These are phyloP conservation scores for Hypoxylon fuscum DNA, from an alignment of 495 filamentous ascomycete species.

Conservation along the genomic window DNA sequence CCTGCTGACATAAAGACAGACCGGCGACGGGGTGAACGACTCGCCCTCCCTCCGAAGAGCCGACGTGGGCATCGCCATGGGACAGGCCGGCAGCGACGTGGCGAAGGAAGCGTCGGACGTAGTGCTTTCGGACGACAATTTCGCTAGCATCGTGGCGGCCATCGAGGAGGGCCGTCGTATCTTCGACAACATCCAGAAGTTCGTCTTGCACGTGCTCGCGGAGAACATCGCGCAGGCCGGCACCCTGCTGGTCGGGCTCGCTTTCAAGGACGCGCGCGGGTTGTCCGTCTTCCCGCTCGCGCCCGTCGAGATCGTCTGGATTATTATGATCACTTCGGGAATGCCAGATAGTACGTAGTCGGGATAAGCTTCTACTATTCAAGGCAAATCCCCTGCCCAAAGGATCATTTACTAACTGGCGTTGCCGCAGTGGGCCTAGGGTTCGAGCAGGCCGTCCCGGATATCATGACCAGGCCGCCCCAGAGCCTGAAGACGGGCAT, in stretches of 20 bases:
- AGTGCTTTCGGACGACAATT: constrained; percentile 80
- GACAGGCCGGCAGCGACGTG: constrained; percentile 73
- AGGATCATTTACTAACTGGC: too few species aligned
- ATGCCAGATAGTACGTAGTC: constrained; percentile 78
- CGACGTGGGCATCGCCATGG: constrained; percentile 84
- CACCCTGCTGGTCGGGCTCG: constrained; percentile 74
- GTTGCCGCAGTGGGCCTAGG: constrained; percentile 82
- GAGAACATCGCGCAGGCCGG: constrained; percentile 77
- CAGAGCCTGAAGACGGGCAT: constrained; percentile 71
- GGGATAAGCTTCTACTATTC: too few species aligned
- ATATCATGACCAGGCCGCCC: constrained; percentile 73
- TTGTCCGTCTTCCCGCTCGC: constrained; percentile 77
- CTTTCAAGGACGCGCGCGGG: constrained; percentile 69
- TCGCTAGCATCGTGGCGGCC: constrained; percentile 77
- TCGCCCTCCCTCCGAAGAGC: constrained; percentile 76
- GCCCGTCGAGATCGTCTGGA: constrained; percentile 79
- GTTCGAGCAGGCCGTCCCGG: constrained; percentile 71
- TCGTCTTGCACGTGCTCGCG: constrained; percentile 75
- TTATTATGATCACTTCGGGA: constrained; percentile 79
- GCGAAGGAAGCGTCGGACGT: constrained; percentile 82
- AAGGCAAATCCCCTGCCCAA: too few species aligned
- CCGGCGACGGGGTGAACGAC: constrained; percentile 83
- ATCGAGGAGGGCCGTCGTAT: constrained; percentile 76
- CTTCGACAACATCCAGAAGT: constrained; percentile 83
- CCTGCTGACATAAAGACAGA: too few species aligned